Percentiles rank a stretch among this genome's conserved stretches.
phyloP scores from a whole-genome alignment of 2,329 filamentous ascomycete genomes.

The Venturia asperata region DNA sequence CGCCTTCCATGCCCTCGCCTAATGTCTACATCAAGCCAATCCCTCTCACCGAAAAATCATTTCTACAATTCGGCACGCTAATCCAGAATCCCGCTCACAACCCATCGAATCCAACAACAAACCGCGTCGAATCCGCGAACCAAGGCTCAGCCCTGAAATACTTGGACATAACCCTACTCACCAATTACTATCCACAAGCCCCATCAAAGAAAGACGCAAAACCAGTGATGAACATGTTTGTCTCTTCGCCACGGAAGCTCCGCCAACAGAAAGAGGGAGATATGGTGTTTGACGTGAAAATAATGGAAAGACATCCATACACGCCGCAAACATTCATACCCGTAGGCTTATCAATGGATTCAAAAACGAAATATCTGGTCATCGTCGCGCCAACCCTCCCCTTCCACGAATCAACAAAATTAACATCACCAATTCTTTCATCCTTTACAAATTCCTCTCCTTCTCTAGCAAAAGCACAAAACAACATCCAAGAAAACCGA shows the following conservation, averaged over 20 bases:
- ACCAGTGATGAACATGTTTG: constrained; percentile 80
- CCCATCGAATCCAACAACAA: constrained; percentile 39
- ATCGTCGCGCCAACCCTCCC: constrained; percentile 69
- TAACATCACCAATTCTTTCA: background rate
- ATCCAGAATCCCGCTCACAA: constrained; percentile 62
- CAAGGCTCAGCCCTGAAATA: constrained; percentile 88
- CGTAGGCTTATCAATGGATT: constrained; percentile 49
- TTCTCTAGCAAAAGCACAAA: constrained; percentile 17
- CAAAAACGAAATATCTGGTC: constrained; percentile 62
- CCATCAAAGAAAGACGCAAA: constrained; percentile 51
- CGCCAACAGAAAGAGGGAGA: constrained; percentile 63
- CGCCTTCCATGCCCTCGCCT: constrained; percentile 34
- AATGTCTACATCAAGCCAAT: constrained; percentile 48
- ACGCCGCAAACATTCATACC: constrained; percentile 92
- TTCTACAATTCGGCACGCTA: constrained; percentile 76
- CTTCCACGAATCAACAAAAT: background rate
- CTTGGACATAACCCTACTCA: constrained; percentile 65
- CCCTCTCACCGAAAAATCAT: constrained; percentile 61
- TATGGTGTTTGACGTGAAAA: constrained; percentile 54
- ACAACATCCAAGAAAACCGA: constrained; percentile 26
- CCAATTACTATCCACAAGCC: constrained; percentile 61
- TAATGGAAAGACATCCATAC: constrained; percentile 87
- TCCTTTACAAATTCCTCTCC: background rate
- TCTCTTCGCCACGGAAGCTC: constrained; percentile 63
- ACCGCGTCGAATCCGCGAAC: constrained; percentile 55